These are phyloP conservation scores for Rhodosporidiobolus sp. DNA, from an alignment of 768 basidiomycete genomes.

Conservation along the genomic window DNA sequence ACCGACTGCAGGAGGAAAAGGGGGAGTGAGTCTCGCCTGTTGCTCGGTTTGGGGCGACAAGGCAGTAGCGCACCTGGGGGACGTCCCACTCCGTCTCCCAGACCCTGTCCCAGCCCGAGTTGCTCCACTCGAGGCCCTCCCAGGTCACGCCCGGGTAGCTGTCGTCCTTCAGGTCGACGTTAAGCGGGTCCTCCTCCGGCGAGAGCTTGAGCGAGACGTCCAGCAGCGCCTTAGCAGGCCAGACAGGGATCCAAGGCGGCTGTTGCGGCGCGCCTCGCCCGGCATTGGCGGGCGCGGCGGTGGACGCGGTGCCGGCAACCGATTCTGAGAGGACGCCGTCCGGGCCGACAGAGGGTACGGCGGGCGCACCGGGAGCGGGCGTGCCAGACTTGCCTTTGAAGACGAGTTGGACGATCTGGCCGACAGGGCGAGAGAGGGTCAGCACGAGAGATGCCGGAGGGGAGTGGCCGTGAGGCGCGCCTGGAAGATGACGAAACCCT, in stretches of 20 bases:
- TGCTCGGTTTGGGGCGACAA: not conserved
- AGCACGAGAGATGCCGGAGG: no score
- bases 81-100: constrained; percentile 39
- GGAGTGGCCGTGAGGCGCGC: no score
- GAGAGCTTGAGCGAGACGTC: constrained; percentile 33
- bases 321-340: not conserved
- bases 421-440: not conserved
- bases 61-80: constrained; percentile 10
- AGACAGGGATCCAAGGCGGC: not conserved
- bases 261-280: not conserved
- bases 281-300: not conserved
- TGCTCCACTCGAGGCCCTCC: constrained; percentile 33
- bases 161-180: constrained; percentile 20
- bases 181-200: constrained; percentile 17
- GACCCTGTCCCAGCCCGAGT: constrained; percentile 10
- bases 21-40: no score
- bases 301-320: not conserved
- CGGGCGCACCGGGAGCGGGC: not conserved
- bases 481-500: constrained; percentile 6
- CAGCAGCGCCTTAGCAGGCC: constrained; percentile 11
- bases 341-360: not conserved
- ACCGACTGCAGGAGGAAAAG: constrained; percentile 58
- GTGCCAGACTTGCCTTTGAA: not conserved
- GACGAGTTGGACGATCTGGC: not conserved
- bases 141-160: constrained; percentile 19